Percentiles rank a stretch among this genome's conserved stretches.
These are phyloP conservation scores for Eremochloa ophiuroides DNA, from an alignment of 176 grass and related monocot genomes.

Conservation along the genomic window DNA sequence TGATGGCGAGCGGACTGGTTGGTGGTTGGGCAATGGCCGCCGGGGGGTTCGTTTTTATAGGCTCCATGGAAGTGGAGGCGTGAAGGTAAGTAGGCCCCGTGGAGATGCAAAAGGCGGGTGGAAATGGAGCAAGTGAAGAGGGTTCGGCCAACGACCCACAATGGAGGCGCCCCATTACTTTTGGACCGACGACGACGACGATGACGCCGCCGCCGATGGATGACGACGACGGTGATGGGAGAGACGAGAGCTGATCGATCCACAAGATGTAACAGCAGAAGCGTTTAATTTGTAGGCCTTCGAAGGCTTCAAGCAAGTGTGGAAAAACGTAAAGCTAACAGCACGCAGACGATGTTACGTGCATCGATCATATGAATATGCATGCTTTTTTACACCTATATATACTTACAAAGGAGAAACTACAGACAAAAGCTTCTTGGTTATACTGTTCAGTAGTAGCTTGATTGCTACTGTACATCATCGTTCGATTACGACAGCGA, in stretches of 20 bases:
- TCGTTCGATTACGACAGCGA: not conserved
- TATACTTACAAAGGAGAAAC: too few relatives aligned
- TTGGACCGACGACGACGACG: slow-evolving; percentile 10
- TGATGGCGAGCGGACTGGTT: not conserved
- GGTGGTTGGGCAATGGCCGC: slow-evolving; percentile 10
- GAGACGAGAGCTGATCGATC: not conserved
- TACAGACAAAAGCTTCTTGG: not conserved
- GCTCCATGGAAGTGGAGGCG: slow-evolving; percentile 31
- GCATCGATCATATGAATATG: too few relatives aligned
- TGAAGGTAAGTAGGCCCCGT: slow-evolving; percentile 9
- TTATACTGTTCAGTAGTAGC: not conserved
- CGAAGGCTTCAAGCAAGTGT: slow-evolving; percentile 22
- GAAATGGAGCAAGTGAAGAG: not conserved
- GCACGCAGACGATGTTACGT: not conserved
- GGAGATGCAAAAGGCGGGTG: not conserved
- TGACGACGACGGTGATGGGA: not conserved
- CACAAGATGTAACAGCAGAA: too few relatives aligned
- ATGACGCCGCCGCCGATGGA: not conserved
- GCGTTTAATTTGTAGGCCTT: too few relatives aligned
- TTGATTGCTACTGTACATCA: not conserved
- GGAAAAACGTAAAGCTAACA: slow-evolving; percentile 8
- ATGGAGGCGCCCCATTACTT: slow-evolving; percentile 41
- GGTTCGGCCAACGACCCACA: slow-evolving; percentile 47
- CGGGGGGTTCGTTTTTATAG: slow-evolving; percentile 1
- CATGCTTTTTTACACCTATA: too few relatives aligned